Evolutionary conservation across 768 basidiomycete genomes (phyloP).

Genomic region (Phaeotremella skinneri): DNA sequence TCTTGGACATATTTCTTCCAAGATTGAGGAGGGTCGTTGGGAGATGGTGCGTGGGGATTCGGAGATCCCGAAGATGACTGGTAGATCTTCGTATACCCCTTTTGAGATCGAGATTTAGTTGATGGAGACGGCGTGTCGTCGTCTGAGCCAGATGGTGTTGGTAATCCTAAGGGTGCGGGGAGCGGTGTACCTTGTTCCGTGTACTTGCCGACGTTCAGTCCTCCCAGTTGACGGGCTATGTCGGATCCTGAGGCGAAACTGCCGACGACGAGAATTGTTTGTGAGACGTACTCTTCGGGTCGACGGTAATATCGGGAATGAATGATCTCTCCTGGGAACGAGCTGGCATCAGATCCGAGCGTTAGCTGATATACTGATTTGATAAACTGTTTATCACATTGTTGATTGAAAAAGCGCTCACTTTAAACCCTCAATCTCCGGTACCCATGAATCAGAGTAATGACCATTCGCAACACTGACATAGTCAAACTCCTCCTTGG

Average conservation of each 20-base stretch:
- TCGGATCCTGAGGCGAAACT: slow-evolving; percentile 53
- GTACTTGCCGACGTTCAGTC: slow-evolving; percentile 14
- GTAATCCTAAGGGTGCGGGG: background rate
- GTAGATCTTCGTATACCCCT: slow-evolving; percentile 35
- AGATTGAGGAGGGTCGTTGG: slow-evolving; percentile 27
- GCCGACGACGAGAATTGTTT: slow-evolving; percentile 52
- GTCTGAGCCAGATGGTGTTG: background rate
- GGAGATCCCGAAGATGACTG: slow-evolving; percentile 30
- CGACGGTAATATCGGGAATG: slow-evolving; percentile 51
- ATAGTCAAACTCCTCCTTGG: slow-evolving; percentile 43
- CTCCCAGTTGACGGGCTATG: slow-evolving; percentile 39
- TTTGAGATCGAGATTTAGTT: background rate
- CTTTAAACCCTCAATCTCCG: slow-evolving; percentile 41
- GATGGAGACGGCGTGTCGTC: slow-evolving; percentile 5
- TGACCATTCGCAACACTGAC: slow-evolving; percentile 52
- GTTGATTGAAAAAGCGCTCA: slow-evolving; percentile 17
- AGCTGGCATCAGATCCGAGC: slow-evolving; percentile 14
- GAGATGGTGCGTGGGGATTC: slow-evolving; percentile 21
- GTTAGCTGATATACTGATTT: background rate
- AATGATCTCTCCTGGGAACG: slow-evolving; percentile 43
- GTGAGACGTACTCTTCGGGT: slow-evolving; percentile 37
- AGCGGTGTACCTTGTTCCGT: background rate
- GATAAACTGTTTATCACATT: background rate
- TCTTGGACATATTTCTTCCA: slow-evolving; percentile 45
- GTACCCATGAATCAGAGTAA: slow-evolving; percentile 50